These are phyloP conservation scores for Laguncularia racemosa DNA, from an alignment of 345 rosid species.

Conservation along the genomic window DNA sequence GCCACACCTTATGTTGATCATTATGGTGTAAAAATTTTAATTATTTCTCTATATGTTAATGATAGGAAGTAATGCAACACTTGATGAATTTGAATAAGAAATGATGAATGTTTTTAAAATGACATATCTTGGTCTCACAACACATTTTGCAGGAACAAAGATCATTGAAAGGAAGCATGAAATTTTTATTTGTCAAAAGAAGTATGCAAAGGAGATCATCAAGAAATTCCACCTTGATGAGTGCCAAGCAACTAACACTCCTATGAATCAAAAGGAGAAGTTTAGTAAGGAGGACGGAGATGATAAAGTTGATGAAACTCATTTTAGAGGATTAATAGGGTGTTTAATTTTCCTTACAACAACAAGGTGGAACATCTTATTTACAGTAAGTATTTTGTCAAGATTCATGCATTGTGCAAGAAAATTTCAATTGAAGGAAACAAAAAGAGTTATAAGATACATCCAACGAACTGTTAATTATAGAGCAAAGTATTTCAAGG, in stretches of 20 bases:
- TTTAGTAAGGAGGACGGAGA: background rate
- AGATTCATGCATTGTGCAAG: slow-evolving; percentile 2
- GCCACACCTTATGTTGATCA: too few species aligned
- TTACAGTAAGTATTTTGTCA: background rate
- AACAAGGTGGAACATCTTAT: slow-evolving; percentile 3
- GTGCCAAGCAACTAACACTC: background rate
- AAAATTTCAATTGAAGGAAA: background rate
- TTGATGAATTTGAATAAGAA: background rate
- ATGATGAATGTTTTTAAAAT: background rate
- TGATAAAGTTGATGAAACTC: background rate
- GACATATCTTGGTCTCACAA: background rate
- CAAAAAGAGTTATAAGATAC: slow-evolving; percentile 2
- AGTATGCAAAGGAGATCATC: background rate
- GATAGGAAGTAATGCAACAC: background rate
- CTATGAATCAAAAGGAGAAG: background rate
- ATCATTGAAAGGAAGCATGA: background rate
- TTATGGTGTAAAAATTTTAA: too few species aligned
- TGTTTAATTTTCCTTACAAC: background rate
- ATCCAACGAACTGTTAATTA: background rate
- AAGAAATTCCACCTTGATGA: background rate
- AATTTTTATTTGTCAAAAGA: background rate
- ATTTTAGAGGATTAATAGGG: background rate
- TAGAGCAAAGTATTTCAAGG: background rate
- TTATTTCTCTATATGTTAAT: too few species aligned
- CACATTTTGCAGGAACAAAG: background rate